These are phyloP conservation scores for Rhipidocladum racemiflorum DNA, from an alignment of 176 grass and related monocot species.

Conservation along the genomic window DNA sequence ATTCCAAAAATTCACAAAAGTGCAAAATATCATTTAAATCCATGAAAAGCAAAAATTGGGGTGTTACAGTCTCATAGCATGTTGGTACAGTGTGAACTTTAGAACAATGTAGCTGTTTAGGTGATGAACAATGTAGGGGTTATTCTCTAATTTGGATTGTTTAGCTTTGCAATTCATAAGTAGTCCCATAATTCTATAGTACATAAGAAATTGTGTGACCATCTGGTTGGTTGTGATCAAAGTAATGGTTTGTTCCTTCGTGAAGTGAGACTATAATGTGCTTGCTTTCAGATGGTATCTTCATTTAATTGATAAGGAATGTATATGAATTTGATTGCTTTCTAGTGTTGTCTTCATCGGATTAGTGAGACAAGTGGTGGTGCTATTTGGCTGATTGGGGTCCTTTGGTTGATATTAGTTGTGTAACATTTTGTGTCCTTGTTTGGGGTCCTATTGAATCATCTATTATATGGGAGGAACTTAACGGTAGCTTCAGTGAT, in stretches of 20 bases:
- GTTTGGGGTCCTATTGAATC: too few relatives aligned
- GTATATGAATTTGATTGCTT: not conserved
- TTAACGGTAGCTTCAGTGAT: too few relatives aligned
- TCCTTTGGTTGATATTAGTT: not conserved
- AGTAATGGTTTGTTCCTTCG: not conserved
- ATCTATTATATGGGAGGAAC: too few relatives aligned
- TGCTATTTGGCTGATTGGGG: not conserved
- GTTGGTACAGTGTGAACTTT: not conserved
- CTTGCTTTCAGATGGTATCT: not conserved
- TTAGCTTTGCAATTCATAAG: not conserved
- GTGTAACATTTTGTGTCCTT: slow-evolving; percentile 10
- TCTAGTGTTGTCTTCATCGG: not conserved
- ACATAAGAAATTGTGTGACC: not conserved
- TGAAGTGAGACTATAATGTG: not conserved
- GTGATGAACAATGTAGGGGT: not conserved
- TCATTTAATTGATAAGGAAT: not conserved
- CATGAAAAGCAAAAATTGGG: too few relatives aligned
- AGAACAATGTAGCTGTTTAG: not conserved
- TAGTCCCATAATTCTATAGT: not conserved
- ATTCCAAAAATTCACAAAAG: too few relatives aligned
- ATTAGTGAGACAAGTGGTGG: not conserved
- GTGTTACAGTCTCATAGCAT: not conserved
- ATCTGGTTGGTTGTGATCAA: not conserved
- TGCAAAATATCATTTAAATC: too few relatives aligned
- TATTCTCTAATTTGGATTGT: not conserved